Base-by-base conservation (phyloP, 176 grass and related monocot genomes). In the Microstegium vimineum region DNA sequence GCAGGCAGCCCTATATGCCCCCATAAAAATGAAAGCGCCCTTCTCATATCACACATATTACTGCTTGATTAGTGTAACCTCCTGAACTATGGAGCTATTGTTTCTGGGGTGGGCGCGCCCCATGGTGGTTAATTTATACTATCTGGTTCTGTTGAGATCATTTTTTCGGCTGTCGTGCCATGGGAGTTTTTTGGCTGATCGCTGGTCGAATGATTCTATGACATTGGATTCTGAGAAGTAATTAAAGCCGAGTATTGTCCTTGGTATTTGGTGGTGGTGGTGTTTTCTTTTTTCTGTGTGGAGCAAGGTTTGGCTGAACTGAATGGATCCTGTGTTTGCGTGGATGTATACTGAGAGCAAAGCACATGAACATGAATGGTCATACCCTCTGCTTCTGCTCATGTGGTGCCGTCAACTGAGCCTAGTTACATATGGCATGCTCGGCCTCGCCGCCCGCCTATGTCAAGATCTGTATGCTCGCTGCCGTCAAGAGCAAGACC, bases 111-210 rank as follows among this genome's bases (percentile, higher is more conserved):
- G 34, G 74, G 45, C 36, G 66, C 25, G 17, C 46, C 36, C 36
- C n/a, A 60, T 62, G 71, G 5, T 81, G 41, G 20, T 73, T 60
- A 22, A 54, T 22, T 54, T 54, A n/a, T 20, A 25, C n/a, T 47
- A 32, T 34, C 56, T 40, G 43, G 20, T 78, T 27, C 3, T 25
- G 49, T 66, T 74, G 22, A n/a, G n/a, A 69, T 38, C 69, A 80
- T 70, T 89, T 66, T 84, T 84, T 89, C 75, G 37, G 31, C 62
- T 51, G 76, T 38, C 76, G 8, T 67, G 22, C 10, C 60, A 84
- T 59, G 20, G 41, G 28, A 60, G 6, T 71, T 76, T 33, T n/a
- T n/a, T 18, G 5, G 1, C 17, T 64, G 52, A 38, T n/a, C n/a
- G 41, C 20, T 9, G 18, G 66, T 30, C 13, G 3, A 79, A 60